Evolutionary conservation across 164 flowering plant species (phyloP), one percentile per base, ranked within the genome.

Genomic region (Magnolia sinica): DNA sequence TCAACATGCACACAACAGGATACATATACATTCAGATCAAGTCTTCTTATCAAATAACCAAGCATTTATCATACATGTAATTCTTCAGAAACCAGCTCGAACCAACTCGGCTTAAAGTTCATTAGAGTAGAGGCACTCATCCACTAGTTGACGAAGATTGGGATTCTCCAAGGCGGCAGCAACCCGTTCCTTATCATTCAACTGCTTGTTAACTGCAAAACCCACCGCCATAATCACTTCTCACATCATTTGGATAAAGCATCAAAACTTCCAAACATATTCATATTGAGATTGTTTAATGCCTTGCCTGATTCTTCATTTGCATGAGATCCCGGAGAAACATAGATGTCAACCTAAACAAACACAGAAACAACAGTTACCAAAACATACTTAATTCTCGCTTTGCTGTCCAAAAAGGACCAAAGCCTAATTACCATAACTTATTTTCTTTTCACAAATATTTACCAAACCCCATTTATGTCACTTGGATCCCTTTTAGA

Each of bases 151-250:
- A 73, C 93, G 92, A 79, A 95, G 94, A 77, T 90, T 91, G 31
- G 97, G 97, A 79, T 95, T 95, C 89, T 95, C 97, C 84, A 95
- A 70, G 8, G 98, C 98, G 9, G 97, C 96, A 23, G 92, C 98
- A 68, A 95, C 91, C 83, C 98, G 85, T 87, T 95, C 98, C 81
- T 95, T 95, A 58, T 95, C 98, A 79, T 93, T 95, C 81, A 93
- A 73, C 85, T 95, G 98, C 86, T 95, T 95, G 76, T 95, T 95
- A 31, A 95, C 97, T 95, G 84, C 81, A 83, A 70, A 70, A 64
- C 10, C 31, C 45, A 5, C 7, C 45, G 7, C 24, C 50, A 37
- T 6, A 14, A 70, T 14, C 11, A 45, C 13, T 20, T 59, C 20
- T 61, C 3, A 37, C 8, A 37, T 27, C 10, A 1, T 29, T 27